Evolutionary conservation across 352 stramenopile species (phyloP), one percentile per base, ranked within the genome.

Genomic region (Pythium dissimile): DNA sequence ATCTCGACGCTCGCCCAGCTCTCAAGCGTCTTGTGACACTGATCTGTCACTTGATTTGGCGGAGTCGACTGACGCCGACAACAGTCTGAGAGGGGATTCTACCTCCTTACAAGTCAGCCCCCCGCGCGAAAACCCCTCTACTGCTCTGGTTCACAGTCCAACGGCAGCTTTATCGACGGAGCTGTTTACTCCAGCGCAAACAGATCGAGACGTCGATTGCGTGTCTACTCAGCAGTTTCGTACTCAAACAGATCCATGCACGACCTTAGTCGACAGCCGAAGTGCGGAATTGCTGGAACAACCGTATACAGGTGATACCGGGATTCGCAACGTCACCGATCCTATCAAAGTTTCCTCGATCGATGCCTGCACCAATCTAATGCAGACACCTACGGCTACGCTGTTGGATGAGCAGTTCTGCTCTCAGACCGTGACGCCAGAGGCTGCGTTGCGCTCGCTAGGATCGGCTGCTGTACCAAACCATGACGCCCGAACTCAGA

Each of bases 391-490:
- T 2, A 53, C 49, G 8, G 24, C 34, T 0, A 28, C 24, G n/a
- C 15, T 67, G 5, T 21, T 62, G 1, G 30, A 62, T 1, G 59
- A 62, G 15, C 38, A 5, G 3, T 63, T 64, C n/a, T 23, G 50
- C 13, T 23, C 38, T 26, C 39, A 21, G n/a, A n/a, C n/a, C n/a
- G n/a, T n/a, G n/a, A n/a, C n/a, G n/a, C n/a, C n/a, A n/a, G n/a
- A n/a, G n/a, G n/a, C n/a, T n/a, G n/a, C n/a, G n/a, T n/a, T n/a
- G n/a, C n/a, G n/a, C n/a, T n/a, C n/a, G n/a, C n/a, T n/a, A n/a
- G n/a, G n/a, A n/a, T n/a, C n/a, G n/a, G n/a, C n/a, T n/a, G n/a
- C n/a, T n/a, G n/a, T n/a, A n/a, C n/a, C n/a, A n/a, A n/a, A n/a
- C n/a, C n/a, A n/a, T n/a, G n/a, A n/a, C n/a, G n/a, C n/a, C n/a